These are phyloP conservation scores for Decorospora gaudefroyi DNA, from an alignment of 2,329 filamentous ascomycete genomes.

Conservation along the genomic window DNA sequence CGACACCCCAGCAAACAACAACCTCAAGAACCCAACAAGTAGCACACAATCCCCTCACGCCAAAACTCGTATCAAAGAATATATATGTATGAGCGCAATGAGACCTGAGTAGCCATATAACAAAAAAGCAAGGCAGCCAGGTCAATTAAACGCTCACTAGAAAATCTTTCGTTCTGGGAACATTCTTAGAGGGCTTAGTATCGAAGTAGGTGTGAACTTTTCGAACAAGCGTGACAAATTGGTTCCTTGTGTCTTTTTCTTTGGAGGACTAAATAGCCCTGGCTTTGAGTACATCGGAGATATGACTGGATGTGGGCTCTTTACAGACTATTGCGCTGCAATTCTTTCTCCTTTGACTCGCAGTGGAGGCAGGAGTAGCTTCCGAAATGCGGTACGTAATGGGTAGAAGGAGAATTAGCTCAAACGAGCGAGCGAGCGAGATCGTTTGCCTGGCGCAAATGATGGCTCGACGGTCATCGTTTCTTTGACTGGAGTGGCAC, in stretches of 20 bases:
- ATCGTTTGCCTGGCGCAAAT: too few relatives aligned
- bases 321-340: too few relatives aligned
- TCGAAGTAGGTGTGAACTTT: slow-evolving; percentile 43
- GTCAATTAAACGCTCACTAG: slow-evolving; percentile 48
- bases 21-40: too few relatives aligned
- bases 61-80: too few relatives aligned
- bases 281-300: too few relatives aligned
- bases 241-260: slow-evolving; percentile 41
- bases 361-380: background rate
- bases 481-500: too few relatives aligned
- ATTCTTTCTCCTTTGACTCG: background rate
- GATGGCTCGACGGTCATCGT: too few relatives aligned
- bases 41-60: too few relatives aligned
- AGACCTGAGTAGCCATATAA: slow-evolving; percentile 44
- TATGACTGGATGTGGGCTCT: too few relatives aligned
- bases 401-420: background rate
- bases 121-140: slow-evolving; percentile 39
- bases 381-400: background rate
- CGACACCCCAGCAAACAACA: too few relatives aligned
- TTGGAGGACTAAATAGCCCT: too few relatives aligned
- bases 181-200: slow-evolving; percentile 49
- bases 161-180: slow-evolving; percentile 46
- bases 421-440: too few relatives aligned
- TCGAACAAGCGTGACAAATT: slow-evolving; percentile 50
- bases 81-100: slow-evolving; percentile 45